Evolutionary conservation across 805 yeast genomes (phyloP).

Genomic region (Wickerhamiella sorbophila): DNA sequence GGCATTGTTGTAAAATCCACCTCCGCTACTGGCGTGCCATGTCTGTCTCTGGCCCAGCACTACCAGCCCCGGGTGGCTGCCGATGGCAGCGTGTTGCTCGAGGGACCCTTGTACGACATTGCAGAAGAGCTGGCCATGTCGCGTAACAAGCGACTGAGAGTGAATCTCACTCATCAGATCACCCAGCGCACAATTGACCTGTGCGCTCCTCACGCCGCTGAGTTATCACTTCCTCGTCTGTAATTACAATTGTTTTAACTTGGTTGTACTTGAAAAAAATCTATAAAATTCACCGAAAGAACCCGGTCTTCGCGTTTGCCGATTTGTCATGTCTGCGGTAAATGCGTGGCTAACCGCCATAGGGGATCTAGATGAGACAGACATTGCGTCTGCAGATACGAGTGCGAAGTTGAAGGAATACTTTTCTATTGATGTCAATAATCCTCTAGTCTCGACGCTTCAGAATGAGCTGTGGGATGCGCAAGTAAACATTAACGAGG

Average conservation of each 20-base stretch:
- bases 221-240: constrained; percentile 5
- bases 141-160: constrained; percentile 26
- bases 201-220: constrained; percentile 11
- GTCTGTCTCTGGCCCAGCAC: constrained; percentile 16
- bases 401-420: constrained; percentile 11
- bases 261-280: neutral
- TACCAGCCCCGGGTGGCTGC: constrained; percentile 12
- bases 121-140: constrained; percentile 24
- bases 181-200: constrained; percentile 13
- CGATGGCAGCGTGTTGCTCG: constrained; percentile 14
- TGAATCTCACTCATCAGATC: constrained; percentile 14
- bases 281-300: neutral
- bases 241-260: neutral
- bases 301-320: neutral
- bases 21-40: constrained; percentile 12
- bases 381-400: neutral
- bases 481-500: constrained; percentile 13
- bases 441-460: constrained; percentile 26
- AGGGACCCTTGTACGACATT: constrained; percentile 23
- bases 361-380: neutral
- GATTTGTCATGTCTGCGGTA: neutral
- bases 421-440: constrained; percentile 22
- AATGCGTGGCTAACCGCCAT: neutral
- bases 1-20: constrained; percentile 22
- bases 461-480: constrained; percentile 24